These are phyloP conservation scores for Russula olivacea DNA, from an alignment of 768 basidiomycete species.

Conservation along the genomic window DNA sequence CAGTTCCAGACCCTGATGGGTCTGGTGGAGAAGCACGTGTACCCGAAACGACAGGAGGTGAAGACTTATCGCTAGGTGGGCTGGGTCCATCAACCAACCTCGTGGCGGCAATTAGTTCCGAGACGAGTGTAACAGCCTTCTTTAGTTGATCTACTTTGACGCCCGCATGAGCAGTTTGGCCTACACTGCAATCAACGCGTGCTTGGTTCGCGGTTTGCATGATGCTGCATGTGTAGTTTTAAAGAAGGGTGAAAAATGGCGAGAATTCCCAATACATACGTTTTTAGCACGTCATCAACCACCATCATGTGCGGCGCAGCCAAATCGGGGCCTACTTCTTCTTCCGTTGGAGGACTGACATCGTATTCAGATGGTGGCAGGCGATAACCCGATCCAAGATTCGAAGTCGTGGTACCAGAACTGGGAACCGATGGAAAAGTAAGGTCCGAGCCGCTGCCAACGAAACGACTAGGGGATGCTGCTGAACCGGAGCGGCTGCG, in stretches of 20 bases:
- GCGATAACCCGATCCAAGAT: constrained; percentile 29
- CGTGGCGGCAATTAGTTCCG: constrained; percentile 48
- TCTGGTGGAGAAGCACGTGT: constrained; percentile 25
- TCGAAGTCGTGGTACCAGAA: constrained; percentile 27
- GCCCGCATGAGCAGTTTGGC: constrained; percentile 43
- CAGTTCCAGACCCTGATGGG: constrained; percentile 10
- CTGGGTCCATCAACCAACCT: constrained; percentile 33
- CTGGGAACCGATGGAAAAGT: constrained; percentile 29
- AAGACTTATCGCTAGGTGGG: constrained; percentile 29
- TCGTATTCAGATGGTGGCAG: constrained; percentile 28
- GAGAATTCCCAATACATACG: constrained; percentile 39
- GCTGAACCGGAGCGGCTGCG: constrained; percentile 33
- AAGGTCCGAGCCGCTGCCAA: constrained; percentile 28
- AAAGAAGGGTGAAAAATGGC: constrained; percentile 15
- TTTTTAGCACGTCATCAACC: constrained; percentile 46
- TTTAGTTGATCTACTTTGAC: constrained; percentile 51
- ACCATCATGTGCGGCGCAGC: constrained; percentile 46
- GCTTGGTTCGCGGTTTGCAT: constrained; percentile 56
- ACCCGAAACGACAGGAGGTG: constrained; percentile 13
- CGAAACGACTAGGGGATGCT: constrained; percentile 31
- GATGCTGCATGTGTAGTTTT: constrained; percentile 40
- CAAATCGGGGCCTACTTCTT: constrained; percentile 32
- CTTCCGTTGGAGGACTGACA: constrained; percentile 22
- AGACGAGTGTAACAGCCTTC: constrained; percentile 47
- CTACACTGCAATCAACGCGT: constrained; percentile 43